A percentile compares a stretch with the other conserved stretches of the same genome.
Conservation (phyloP, 805 yeast genomes). For the Deakozyma indianensis region DNA sequence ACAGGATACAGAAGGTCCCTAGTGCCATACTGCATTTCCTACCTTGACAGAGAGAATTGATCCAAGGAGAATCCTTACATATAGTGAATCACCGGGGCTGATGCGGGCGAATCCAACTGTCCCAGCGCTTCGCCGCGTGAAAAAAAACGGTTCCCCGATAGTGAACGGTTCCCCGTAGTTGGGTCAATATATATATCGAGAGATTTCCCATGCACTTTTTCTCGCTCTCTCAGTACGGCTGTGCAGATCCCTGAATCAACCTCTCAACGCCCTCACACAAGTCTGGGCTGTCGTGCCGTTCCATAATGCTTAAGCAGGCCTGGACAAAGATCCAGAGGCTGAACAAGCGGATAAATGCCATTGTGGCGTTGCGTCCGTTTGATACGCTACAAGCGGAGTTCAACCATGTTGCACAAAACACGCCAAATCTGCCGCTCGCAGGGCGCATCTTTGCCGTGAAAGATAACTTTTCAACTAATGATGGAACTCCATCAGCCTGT, state of each 20-base stretch:
- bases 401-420: constrained; percentile 9
- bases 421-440: background rate
- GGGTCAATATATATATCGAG: too few species aligned
- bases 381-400: background rate
- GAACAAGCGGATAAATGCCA: constrained; percentile 1
- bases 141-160: too few species aligned
- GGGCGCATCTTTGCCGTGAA: constrained; percentile 40
- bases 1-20: too few species aligned
- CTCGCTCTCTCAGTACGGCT: background rate
- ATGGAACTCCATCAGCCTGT: constrained; percentile 56
- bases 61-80: too few species aligned
- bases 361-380: background rate
- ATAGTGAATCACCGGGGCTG: too few species aligned
- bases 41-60: too few species aligned
- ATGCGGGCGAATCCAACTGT: too few species aligned
- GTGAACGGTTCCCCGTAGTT: constrained; percentile 1
- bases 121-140: too few species aligned
- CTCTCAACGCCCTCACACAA: background rate
- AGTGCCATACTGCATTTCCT: too few species aligned
- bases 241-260: background rate
- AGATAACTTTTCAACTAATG: constrained; percentile 63
- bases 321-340: background rate
- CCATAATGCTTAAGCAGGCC: constrained; percentile 1
- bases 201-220: too few species aligned
- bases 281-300: too few species aligned